A percentile compares a stretch with the other conserved stretches of the same genome.
Evolutionary conservation across 1,284 basidiomycete genomes (phyloP).

Genomic region (Heterobasidion annosum): DNA sequence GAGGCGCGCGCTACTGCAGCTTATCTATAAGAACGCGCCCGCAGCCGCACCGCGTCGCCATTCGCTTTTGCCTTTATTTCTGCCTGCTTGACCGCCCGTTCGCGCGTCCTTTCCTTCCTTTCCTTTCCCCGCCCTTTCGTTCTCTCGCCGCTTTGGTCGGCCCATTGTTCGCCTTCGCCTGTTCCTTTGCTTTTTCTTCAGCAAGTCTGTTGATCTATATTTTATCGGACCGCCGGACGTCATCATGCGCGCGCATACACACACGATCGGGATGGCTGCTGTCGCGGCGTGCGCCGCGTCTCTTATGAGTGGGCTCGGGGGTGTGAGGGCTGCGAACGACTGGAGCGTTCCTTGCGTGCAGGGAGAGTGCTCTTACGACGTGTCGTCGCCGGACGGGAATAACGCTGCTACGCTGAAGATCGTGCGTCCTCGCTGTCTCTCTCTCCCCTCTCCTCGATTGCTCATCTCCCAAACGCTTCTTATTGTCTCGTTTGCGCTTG

Average conservation of each 20-base stretch:
- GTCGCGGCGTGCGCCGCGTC: too few relatives aligned
- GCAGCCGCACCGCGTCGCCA: too few relatives aligned
- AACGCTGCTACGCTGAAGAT: conserved; percentile 21
- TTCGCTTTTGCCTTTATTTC: too few relatives aligned
- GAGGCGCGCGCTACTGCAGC: too few relatives aligned
- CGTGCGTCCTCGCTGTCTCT: conserved; percentile 17
- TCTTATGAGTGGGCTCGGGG: too few relatives aligned
- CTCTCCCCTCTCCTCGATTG: background rate
- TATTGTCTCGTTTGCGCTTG: too few relatives aligned
- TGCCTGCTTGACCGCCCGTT: too few relatives aligned
- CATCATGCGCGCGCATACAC: conserved; percentile 14
- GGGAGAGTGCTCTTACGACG: conserved; percentile 30
- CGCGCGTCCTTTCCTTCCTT: background rate
- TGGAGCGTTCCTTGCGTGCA: conserved; percentile 33
- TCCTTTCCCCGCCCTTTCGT: background rate
- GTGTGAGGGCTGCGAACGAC: conserved; percentile 16
- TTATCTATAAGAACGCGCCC: too few relatives aligned
- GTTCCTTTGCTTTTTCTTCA: background rate
- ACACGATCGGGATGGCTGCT: too few relatives aligned
- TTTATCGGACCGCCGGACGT: background rate
- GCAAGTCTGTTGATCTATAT: too few relatives aligned
- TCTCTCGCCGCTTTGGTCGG: background rate
- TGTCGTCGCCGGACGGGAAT: conserved; percentile 16
- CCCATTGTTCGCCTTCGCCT: background rate
- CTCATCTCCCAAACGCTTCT: too few relatives aligned